Base-by-base conservation (phyloP, 2,329 filamentous ascomycete species). In the Microdochium nivale region DNA sequence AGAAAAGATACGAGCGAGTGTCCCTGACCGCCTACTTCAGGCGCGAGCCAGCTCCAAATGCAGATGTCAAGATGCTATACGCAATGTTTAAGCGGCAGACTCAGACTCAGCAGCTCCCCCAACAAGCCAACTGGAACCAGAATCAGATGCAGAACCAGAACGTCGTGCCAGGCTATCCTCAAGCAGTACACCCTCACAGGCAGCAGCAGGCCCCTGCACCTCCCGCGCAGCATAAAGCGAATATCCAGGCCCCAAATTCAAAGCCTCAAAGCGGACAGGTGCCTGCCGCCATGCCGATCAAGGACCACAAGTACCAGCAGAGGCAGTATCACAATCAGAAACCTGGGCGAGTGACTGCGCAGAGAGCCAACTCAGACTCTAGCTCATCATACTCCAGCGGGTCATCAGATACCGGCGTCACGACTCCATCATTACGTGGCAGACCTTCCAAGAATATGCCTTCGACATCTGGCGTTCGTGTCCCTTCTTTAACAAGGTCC, bases 11-110 rank as follows among this genome's bases (percentile, higher is more conserved):
- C 14, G 70, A 76, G 55, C 66, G 68, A 10, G 56, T 68, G 9
- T 69, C 70, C 10, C 61, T 79, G 43, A 75, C 67, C 1, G 70
- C 68, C 11, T 78, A 76, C 59, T 78, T 74, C 57, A 72, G 70
- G 56, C 65, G 70, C 9, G 61, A 62, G 2, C 74, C 72, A 1
- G 64, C 60, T 23, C 54, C 56, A 1, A 62, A 62, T 1, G 65
- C 65, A 7, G 59, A 69, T 27, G 56, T 65, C n/a, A 10, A 7
- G 1, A 48, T 30, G 32, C 52, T 66, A 5, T 64, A 59, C 50
- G 49, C 58, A 21, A 51, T 52, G 2, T 44, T 3, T 19, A 60
- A 52, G 35, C 46, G 5, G 13, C 25, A 47, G 14, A n/a, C 14
- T 8, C 24, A 19, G 14, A 9, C n/a, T 3, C 46, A 25, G 25